Evolutionary conservation across 2,329 filamentous ascomycete species (phyloP), one percentile per base, ranked within the genome.

Genomic region (Ascochyta koolunga): DNA sequence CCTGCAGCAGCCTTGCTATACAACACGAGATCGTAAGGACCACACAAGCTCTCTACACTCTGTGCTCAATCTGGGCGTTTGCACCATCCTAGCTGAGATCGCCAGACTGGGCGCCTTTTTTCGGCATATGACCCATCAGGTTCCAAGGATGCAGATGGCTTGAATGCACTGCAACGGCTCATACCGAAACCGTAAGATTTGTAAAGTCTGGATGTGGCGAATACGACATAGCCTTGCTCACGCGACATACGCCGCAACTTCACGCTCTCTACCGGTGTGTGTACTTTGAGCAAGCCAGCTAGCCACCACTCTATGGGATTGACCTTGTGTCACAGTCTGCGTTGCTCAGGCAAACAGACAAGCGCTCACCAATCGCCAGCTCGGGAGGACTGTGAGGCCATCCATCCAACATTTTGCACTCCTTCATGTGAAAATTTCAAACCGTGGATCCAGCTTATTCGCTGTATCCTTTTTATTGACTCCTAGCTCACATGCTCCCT

Each of bases 401-500:
- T 49, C 46, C 31, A 32, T 21, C 38, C 22, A 41, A 46, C 33
- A 51, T 44, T 36, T 45, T 49, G 44, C 45, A 36, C 40, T 44
- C 40, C 31, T 66, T 61, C 63, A 67, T 56, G 55, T 67, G 64
- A 67, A 67, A 56, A 41, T 19, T 41, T 41, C n/a, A n/a, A n/a
- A n/a, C n/a, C n/a, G n/a, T n/a, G n/a, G n/a, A n/a, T n/a, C n/a
- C n/a, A n/a, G n/a, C n/a, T n/a, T n/a, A n/a, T n/a, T n/a, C 42
- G 59, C 48, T 47, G 39, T 45, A 55, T 42, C 44, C 44, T 19
- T n/a, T 41, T 57, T 52, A 58, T 61, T 60, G 54, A 56, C 40
- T 54, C 29, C 46, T 53, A 48, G 54, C 49, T 55, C 50, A 62
- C 53, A 55, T 66, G 56, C 57, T 58, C 43, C 44, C 54, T 59